Conservation (phyloP, 2,329 filamentous ascomycete genomes). For the Colletotrichum navitas region DNA sequence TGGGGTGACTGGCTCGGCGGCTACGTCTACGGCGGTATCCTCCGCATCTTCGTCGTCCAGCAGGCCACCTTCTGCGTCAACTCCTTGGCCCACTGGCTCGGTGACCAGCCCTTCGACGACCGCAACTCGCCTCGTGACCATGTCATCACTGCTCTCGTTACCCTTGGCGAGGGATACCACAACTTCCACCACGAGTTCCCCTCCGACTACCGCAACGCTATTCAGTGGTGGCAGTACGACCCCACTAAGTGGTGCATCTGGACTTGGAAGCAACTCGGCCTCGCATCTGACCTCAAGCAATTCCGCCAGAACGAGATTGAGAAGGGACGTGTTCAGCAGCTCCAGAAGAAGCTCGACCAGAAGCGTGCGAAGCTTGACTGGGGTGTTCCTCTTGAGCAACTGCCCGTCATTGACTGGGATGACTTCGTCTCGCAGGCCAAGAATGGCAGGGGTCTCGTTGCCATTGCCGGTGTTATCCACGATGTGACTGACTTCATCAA, state of each 20-base stretch:
- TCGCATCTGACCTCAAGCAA: conserved; percentile 89
- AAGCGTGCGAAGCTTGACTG: conserved; percentile 86
- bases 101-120: conserved; percentile 93
- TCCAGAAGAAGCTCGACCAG: conserved; percentile 93
- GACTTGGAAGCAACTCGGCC: conserved; percentile 84
- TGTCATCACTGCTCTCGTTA: conserved; percentile 86
- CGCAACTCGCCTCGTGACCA: conserved; percentile 92
- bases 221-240: conserved; percentile 92
- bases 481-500: conserved; percentile 88
- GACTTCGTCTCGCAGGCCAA: conserved; percentile 84
- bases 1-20: conserved; percentile 88
- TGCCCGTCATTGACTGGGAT: conserved; percentile 89
- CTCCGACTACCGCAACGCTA: conserved; percentile 92
- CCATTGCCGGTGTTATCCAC: conserved; percentile 87
- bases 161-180: conserved; percentile 90
- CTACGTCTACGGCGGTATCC: conserved; percentile 86
- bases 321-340: conserved; percentile 89
- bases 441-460: conserved; percentile 81
- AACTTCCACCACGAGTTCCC: conserved; percentile 98
- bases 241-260: conserved; percentile 93
- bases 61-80: conserved; percentile 96
- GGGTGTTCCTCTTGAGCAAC: conserved; percentile 86
- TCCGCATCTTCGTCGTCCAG: conserved; percentile 90
- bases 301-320: conserved; percentile 94
- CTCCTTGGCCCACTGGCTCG: conserved; percentile 90